Percentiles rank a stretch among this genome's conserved stretches.
phyloP scores from a whole-genome alignment of 179 eudicot genomes.

The Monotropa hypopitys region DNA sequence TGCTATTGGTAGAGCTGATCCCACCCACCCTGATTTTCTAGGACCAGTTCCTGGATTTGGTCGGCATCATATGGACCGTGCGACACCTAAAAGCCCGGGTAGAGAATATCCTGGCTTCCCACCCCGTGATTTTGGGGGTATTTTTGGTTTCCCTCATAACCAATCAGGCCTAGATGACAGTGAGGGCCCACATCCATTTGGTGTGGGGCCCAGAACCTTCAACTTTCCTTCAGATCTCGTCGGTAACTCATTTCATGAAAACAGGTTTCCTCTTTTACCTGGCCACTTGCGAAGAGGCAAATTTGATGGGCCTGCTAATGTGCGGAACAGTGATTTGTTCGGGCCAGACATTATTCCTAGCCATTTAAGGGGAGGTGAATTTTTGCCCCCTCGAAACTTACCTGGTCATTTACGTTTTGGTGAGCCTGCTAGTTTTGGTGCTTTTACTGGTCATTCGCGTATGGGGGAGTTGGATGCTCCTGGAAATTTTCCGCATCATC shows the following conservation, averaged over 20 bases:
- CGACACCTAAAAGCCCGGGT: constrained; percentile 55
- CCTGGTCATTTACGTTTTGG: constrained; percentile 31
- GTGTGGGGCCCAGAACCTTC: constrained; percentile 32
- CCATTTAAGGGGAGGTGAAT: constrained; percentile 42
- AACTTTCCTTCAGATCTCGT: constrained; percentile 31
- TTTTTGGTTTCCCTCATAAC: constrained; percentile 19
- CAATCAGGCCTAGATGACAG: constrained; percentile 23
- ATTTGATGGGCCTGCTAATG: constrained; percentile 21
- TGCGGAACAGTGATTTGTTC: constrained; percentile 16
- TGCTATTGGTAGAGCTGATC: constrained; percentile 25
- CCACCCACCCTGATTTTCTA: constrained; percentile 32
- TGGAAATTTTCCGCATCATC: constrained; percentile 40
- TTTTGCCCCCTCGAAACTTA: constrained; percentile 34
- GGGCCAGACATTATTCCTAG: constrained; percentile 37
- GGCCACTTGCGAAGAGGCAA: constrained; percentile 46
- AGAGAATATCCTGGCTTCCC: constrained; percentile 44
- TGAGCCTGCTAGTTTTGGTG: constrained; percentile 44
- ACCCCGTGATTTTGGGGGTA: constrained; percentile 33
- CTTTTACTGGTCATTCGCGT: constrained; percentile 31
- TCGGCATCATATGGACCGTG: constrained; percentile 43
- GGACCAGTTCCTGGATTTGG: constrained; percentile 48
- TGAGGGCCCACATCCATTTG: constrained; percentile 43
- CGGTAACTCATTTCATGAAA: constrained; percentile 33
- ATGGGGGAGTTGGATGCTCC: constrained; percentile 44
- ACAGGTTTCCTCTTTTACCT: constrained; percentile 46